A percentile compares a stretch with the other conserved stretches of the same genome.
Conservation (phyloP, 495 filamentous ascomycete genomes). For the Penicillium angulare region DNA sequence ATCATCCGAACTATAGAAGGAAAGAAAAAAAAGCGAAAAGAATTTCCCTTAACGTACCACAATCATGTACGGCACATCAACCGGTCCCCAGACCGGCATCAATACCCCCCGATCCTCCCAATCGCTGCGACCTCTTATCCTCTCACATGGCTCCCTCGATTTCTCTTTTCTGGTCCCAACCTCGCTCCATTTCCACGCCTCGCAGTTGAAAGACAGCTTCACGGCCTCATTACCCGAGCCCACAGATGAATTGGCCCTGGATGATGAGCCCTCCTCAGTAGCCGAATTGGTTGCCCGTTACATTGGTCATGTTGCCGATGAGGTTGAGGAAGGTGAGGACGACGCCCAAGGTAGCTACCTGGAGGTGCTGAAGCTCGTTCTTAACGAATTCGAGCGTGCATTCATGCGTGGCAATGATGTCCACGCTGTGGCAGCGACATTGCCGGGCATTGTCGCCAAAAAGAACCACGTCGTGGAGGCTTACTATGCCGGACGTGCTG, state of each 20-base stretch:
- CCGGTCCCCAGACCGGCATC: conserved; percentile 87
- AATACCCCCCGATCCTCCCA: conserved; percentile 92
- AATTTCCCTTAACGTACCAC: conserved; percentile 4
- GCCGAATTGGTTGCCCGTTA: conserved; percentile 89
- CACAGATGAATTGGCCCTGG: conserved; percentile 94
- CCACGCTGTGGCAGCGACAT: conserved; percentile 77
- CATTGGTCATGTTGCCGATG: conserved; percentile 79
- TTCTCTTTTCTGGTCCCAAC: conserved; percentile 93
- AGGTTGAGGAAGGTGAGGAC: conserved; percentile 89
- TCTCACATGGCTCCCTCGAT: conserved; percentile 91
- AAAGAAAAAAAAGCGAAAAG: conserved; percentile 10
- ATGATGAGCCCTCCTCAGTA: conserved; percentile 94
- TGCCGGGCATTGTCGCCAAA: conserved; percentile 86
- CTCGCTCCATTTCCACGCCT: conserved; percentile 90
- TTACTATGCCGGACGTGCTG: conserved; percentile 88
- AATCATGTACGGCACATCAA: conserved; percentile 82
- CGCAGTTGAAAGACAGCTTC: conserved; percentile 86
- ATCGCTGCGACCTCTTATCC: conserved; percentile 82
- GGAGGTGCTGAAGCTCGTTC: conserved; percentile 81
- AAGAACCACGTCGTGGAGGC: conserved; percentile 81
- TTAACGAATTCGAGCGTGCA: conserved; percentile 93
- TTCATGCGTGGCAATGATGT: conserved; percentile 96
- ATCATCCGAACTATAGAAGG: background rate
- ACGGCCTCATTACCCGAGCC: conserved; percentile 77
- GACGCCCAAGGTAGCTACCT: conserved; percentile 78